Evolutionary conservation across 352 stramenopile species (phyloP).

Genomic region (Phytophthora capsici): DNA sequence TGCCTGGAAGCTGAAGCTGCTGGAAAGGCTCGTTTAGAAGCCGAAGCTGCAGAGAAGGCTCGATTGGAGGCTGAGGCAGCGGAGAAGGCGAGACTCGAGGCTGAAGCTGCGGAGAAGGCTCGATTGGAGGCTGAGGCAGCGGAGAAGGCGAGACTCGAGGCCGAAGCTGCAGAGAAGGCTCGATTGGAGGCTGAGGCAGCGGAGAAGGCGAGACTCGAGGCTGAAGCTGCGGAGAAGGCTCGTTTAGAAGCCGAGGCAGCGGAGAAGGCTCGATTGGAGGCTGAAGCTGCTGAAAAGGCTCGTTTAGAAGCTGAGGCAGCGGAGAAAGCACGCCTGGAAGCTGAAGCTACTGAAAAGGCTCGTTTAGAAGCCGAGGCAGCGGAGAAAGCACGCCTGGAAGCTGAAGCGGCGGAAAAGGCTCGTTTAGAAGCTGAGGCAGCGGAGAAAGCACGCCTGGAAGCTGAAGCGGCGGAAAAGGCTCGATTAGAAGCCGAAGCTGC

Average conservation of each 20-base stretch:
- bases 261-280: not conserved
- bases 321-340: constrained; percentile 33
- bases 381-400: not conserved
- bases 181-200: not conserved
- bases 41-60: not conserved
- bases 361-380: constrained; percentile 42
- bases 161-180: not conserved
- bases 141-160: not conserved
- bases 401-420: not conserved
- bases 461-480: not conserved
- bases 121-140: not conserved
- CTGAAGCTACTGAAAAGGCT: constrained; percentile 38
- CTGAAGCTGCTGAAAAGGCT: not conserved
- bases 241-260: constrained; percentile 23
- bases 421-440: not conserved
- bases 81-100: not conserved
- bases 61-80: not conserved
- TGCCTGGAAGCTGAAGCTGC: not conserved
- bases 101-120: not conserved
- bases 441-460: not conserved
- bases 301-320: not conserved
- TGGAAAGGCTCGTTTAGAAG: not conserved
- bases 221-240: not conserved
- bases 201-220: not conserved
- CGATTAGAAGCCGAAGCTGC: not conserved